Percentiles rank a stretch among this genome's conserved stretches.
These are phyloP conservation scores for Fistulinella cinereoalba DNA, from an alignment of 1,284 basidiomycete species.

Conservation along the genomic window DNA sequence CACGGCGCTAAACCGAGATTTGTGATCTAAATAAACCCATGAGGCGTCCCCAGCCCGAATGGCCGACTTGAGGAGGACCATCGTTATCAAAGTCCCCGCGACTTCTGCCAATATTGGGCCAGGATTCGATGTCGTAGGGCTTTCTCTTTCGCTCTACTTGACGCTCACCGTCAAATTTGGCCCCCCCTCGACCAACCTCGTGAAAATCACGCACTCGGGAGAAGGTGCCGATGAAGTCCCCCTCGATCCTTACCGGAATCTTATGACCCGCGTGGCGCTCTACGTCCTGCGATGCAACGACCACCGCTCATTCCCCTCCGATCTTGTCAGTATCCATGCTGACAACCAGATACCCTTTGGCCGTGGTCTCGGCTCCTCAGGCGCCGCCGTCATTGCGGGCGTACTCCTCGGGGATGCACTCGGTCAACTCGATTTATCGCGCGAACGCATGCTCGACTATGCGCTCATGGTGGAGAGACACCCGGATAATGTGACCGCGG, in stretches of 20 bases:
- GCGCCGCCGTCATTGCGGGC: conserved; percentile 96
- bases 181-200: conserved; percentile 42
- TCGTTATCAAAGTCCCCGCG: conserved; percentile 84
- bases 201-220: conserved; percentile 79
- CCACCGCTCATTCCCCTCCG: conserved; percentile 72
- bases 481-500: conserved; percentile 98
- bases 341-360: conserved; percentile 98
- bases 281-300: conserved; percentile 92
- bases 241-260: conserved; percentile 93
- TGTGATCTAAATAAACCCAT: too few relatives aligned
- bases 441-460: conserved; percentile 85
- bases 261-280: conserved; percentile 96
- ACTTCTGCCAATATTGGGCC: conserved; percentile 99
- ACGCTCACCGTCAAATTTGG: conserved; percentile 66
- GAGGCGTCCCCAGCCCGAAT: conserved; percentile 16
- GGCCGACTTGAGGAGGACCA: conserved; percentile 27
- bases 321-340: conserved; percentile 67
- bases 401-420: conserved; percentile 87
- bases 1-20: too few relatives aligned
- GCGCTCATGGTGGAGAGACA: conserved; percentile 99
- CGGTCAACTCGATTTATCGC: conserved; percentile 70
- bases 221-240: conserved; percentile 91
- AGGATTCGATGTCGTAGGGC: conserved; percentile 97
- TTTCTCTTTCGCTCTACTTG: conserved; percentile 89
- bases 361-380: conserved; percentile 94